These are phyloP conservation scores for Cercospora sojina DNA, from an alignment of 2,329 filamentous ascomycete genomes.

Conservation along the genomic window DNA sequence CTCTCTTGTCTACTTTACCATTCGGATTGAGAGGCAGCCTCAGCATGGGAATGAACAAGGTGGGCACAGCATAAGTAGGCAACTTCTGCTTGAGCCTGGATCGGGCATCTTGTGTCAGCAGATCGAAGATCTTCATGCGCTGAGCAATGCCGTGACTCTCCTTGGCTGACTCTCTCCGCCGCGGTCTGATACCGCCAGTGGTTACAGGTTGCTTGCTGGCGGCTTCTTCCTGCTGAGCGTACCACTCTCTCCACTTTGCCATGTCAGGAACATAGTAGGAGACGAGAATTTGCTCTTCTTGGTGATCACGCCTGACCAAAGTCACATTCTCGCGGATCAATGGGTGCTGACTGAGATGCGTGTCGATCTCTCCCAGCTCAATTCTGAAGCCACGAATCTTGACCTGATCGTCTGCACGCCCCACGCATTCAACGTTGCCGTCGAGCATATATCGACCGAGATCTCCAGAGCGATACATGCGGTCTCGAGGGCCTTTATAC, in stretches of 20 bases:
- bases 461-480: conserved; percentile 85
- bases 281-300: conserved; percentile 82
- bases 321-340: conserved; percentile 84
- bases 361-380: conserved; percentile 91
- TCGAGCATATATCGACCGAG: conserved; percentile 70
- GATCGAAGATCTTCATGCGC: conserved; percentile 59
- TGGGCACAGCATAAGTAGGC: conserved; percentile 73
- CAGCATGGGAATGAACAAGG: conserved; percentile 69
- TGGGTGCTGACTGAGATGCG: conserved; percentile 70
- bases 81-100: conserved; percentile 71
- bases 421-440: conserved; percentile 74
- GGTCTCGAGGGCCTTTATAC: conserved; percentile 79
- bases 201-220: conserved; percentile 22
- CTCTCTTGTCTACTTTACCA: conserved; percentile 78
- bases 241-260: conserved; percentile 69
- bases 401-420: conserved; percentile 82
- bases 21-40: conserved; percentile 80
- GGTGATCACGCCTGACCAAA: conserved; percentile 75
- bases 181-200: conserved; percentile 18
- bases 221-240: conserved; percentile 47
- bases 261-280: conserved; percentile 87
- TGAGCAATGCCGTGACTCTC: conserved; percentile 36
- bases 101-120: conserved; percentile 59
- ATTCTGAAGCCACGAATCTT: conserved; percentile 97
- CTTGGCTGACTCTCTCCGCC: conserved; percentile 32